Conservation (phyloP, 225 moss, liverwort and hornwort species). For the Polytrichum commune region DNA sequence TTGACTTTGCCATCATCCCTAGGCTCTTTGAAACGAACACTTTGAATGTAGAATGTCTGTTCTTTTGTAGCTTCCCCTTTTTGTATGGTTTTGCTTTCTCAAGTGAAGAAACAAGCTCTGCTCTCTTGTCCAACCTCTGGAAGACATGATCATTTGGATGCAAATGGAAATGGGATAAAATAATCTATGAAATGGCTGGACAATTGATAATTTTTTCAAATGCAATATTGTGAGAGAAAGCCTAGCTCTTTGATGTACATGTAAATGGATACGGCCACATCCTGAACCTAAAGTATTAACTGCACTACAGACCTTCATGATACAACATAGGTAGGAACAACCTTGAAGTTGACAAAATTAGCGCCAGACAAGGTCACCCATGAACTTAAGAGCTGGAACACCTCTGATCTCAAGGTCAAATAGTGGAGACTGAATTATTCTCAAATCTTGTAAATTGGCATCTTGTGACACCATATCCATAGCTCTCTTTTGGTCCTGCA, state of each 20-base stretch:
- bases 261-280: background rate
- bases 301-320: background rate
- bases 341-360: conserved; percentile 10
- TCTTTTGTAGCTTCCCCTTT: no score
- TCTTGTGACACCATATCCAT: conserved; percentile 66
- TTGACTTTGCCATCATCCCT: no score
- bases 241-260: conserved; percentile 2
- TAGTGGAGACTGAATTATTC: conserved; percentile 70
- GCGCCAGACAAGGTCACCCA: conserved; percentile 81
- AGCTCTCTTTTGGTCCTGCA: conserved; percentile 85
- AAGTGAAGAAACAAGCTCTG: no score
- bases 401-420: conserved; percentile 91
- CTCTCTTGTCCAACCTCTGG: no score
- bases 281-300: background rate
- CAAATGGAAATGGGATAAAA: no score
- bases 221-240: background rate
- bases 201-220: background rate
- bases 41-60: no score
- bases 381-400: conserved; percentile 81
- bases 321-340: background rate
- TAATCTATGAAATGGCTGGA: no score
- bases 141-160: no score
- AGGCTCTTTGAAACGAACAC: no score
- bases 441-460: conserved; percentile 48
- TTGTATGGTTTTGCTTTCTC: no score